Evolutionary conservation across 331 rosid species (phyloP).

Genomic region (Quercus lobata): DNA sequence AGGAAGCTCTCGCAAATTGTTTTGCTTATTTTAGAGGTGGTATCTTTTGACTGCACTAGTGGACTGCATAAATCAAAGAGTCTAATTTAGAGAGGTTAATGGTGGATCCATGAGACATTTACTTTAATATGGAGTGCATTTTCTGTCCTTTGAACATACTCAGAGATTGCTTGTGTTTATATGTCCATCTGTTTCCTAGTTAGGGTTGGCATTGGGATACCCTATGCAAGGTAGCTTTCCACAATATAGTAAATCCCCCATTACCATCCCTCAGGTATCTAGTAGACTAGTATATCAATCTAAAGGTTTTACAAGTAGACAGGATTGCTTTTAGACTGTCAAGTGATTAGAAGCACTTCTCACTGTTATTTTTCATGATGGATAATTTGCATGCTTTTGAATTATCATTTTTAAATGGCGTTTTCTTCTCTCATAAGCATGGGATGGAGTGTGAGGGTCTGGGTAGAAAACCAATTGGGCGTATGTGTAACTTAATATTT

Average conservation of each 20-base stretch:
- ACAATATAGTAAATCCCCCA: background rate
- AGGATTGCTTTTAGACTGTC: background rate
- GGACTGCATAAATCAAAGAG: background rate
- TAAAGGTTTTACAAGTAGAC: background rate
- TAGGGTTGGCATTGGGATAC: background rate
- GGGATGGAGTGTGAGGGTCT: too few species aligned
- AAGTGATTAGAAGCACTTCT: background rate
- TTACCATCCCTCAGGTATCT: background rate
- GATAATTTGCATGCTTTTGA: background rate
- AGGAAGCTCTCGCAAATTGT: background rate
- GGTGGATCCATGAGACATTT: background rate
- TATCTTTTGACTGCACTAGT: background rate
- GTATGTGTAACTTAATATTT: too few species aligned
- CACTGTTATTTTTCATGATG: background rate
- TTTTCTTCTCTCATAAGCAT: too few species aligned
- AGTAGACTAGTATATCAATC: background rate
- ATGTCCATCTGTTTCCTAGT: background rate
- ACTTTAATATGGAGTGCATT: background rate
- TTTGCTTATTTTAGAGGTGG: background rate
- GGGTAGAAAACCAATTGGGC: too few species aligned
- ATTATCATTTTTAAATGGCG: background rate
- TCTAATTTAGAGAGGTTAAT: background rate
- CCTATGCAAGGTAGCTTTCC: too few species aligned
- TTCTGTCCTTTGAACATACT: background rate
- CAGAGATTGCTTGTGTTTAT: background rate